Conservation (phyloP, 2,329 filamentous ascomycete genomes). For the Apiospora marii region DNA sequence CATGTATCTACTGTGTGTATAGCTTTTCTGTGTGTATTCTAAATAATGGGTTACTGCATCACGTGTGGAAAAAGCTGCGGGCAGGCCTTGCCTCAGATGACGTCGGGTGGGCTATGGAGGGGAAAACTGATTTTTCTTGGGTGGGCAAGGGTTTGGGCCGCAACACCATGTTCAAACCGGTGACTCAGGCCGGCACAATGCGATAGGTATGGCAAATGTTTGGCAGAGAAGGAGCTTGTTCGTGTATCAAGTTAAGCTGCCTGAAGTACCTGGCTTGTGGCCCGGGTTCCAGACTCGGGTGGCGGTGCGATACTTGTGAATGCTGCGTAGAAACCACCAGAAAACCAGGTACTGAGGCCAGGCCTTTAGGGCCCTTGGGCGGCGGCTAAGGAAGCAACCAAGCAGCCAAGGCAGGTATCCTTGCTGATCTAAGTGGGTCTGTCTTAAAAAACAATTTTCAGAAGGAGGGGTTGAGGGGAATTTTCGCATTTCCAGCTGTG, state of each 20-base stretch:
- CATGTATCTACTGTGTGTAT: not conserved
- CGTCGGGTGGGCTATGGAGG: constrained; percentile 3
- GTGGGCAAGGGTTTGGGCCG: constrained; percentile 13
- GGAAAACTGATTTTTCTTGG: not conserved
- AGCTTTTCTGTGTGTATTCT: not conserved
- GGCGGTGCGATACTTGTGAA: not conserved
- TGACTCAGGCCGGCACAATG: constrained; percentile 23
- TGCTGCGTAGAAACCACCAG: not conserved
- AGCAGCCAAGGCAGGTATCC: not conserved
- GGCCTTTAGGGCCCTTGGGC: not conserved
- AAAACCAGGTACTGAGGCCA: not conserved
- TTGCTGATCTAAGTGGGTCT: constrained; percentile 3
- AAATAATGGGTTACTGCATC: not conserved
- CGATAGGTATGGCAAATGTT: not conserved
- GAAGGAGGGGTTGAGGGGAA: constrained; percentile 16
- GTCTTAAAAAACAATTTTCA: constrained; percentile 1
- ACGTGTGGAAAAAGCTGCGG: not conserved
- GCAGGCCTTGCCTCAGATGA: constrained; percentile 1
- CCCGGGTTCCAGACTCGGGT: not conserved
- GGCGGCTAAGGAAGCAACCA: constrained; percentile 10
- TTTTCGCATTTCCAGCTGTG: constrained; percentile 6
- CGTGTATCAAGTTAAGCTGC: constrained; percentile 25
- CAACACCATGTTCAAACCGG: constrained; percentile 1
- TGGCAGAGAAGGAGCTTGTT: not conserved
- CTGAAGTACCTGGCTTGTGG: constrained; percentile 2